phyloP scores from a whole-genome alignment of 139 green algal genomes.

The Chlorella sp. region DNA sequence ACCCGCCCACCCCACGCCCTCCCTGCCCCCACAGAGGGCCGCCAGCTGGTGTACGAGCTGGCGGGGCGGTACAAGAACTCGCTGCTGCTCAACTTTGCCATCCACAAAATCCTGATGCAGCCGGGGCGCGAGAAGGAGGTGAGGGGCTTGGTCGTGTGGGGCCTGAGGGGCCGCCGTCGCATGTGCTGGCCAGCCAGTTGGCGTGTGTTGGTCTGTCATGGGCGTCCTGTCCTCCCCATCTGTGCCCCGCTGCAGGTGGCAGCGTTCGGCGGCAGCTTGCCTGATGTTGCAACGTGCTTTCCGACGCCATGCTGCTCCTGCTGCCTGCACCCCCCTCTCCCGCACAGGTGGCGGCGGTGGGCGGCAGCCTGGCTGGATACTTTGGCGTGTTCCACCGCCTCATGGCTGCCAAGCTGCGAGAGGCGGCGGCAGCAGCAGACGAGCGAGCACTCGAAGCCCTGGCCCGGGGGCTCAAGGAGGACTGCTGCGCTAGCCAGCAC shows the following conservation, averaged over 20 bases:
- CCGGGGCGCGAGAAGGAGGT: constrained; percentile 60
- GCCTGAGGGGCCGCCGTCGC: too few relatives aligned
- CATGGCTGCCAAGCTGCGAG: constrained; percentile 39
- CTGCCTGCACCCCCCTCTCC: neutral
- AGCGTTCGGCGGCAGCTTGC: neutral
- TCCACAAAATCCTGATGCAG: constrained; percentile 80
- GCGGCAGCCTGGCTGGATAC: constrained; percentile 70
- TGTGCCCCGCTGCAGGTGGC: too few relatives aligned
- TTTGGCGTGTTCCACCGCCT: constrained; percentile 84
- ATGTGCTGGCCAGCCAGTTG: too few relatives aligned
- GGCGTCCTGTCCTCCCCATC: too few relatives aligned
- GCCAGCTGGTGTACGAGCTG: constrained; percentile 83
- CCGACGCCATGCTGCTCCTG: too few relatives aligned
- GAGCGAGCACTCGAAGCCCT: neutral
- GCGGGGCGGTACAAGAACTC: constrained; percentile 70
- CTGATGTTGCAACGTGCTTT: too few relatives aligned
- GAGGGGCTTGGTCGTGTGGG: neutral
- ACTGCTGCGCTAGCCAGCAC: constrained; percentile 61
- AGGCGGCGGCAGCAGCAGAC: neutral
- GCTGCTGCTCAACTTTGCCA: constrained; percentile 86
- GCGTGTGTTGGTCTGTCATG: too few relatives aligned
- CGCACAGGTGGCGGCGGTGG: constrained; percentile 65
- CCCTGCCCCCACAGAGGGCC: constrained; percentile 22
- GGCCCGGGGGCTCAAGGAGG: constrained; percentile 36
- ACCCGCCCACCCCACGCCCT: too few relatives aligned